Evolutionary conservation across 2,329 filamentous ascomycete species (phyloP).

Genomic region (Conoideocrella luteorostrata): DNA sequence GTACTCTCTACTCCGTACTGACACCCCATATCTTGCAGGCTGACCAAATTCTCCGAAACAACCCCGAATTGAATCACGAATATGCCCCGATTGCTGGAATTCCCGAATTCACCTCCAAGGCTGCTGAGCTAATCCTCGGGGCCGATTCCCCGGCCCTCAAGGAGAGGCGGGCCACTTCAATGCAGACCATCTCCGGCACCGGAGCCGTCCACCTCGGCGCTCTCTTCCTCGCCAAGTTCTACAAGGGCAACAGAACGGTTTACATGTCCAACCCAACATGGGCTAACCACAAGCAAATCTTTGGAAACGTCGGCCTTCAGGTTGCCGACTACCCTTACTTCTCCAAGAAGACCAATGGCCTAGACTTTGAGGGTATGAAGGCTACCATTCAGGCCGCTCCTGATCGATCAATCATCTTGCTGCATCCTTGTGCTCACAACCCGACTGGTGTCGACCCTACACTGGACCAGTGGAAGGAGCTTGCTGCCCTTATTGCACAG

Average conservation of each 20-base stretch:
- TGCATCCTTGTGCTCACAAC: conserved; percentile 97
- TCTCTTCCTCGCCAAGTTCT: conserved; percentile 92
- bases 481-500: conserved; percentile 68
- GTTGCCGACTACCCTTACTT: conserved; percentile 92
- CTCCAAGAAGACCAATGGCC: conserved; percentile 76
- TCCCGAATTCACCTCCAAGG: conserved; percentile 76
- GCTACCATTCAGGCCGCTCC: conserved; percentile 62
- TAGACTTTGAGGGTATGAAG: conserved; percentile 90
- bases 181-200: conserved; percentile 96
- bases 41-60: conserved; percentile 79
- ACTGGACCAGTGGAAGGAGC: conserved; percentile 86
- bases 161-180: conserved; percentile 72
- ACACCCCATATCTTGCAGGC: conserved; percentile 63
- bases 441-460: conserved; percentile 96
- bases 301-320: conserved; percentile 76
- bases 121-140: conserved; percentile 85
- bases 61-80: conserved; percentile 92
- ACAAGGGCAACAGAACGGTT: conserved; percentile 64
- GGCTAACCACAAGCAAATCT: conserved; percentile 99
- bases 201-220: conserved; percentile 90
- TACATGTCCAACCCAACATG: conserved; percentile 95
- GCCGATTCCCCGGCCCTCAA: conserved; percentile 70
- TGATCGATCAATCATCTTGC: conserved; percentile 75
- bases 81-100: conserved; percentile 95
- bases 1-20: neutral